Evolutionary conservation across 1,139 yeast genomes (phyloP).

Genomic region (Candida smagusa): DNA sequence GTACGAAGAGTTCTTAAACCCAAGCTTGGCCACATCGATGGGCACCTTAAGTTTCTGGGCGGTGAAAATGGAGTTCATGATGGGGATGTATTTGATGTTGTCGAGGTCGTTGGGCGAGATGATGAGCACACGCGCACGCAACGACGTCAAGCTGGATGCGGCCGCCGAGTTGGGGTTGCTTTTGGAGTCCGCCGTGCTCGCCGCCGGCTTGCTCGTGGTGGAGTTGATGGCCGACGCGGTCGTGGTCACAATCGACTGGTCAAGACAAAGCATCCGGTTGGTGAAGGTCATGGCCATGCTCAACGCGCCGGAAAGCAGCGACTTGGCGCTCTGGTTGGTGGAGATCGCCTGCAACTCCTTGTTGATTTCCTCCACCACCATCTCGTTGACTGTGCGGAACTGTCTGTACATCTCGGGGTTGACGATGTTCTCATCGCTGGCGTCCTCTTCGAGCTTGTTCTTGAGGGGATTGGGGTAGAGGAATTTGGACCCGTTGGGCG

Average conservation of each 20-base stretch:
- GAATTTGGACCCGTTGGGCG: conserved; percentile 66
- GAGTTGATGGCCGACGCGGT: conserved; percentile 46
- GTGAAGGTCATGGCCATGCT: conserved; percentile 77
- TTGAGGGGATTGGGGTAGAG: conserved; percentile 58
- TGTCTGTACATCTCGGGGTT: conserved; percentile 71
- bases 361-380: conserved; percentile 62
- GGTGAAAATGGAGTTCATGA: conserved; percentile 94
- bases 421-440: conserved; percentile 17
- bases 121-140: conserved; percentile 71
- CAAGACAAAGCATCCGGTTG: conserved; percentile 58
- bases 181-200: conserved; percentile 7
- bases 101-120: conserved; percentile 77
- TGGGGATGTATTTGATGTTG: conserved; percentile 79
- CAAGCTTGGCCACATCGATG: conserved; percentile 85
- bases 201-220: conserved; percentile 23
- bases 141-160: conserved; percentile 27
- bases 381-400: conserved; percentile 77
- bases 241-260: conserved; percentile 47
- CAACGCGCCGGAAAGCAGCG: conserved; percentile 74
- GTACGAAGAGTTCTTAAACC: conserved; percentile 68
- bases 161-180: conserved; percentile 9
- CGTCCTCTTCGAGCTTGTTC: conserved; percentile 16
- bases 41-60: conserved; percentile 92
- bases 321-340: conserved; percentile 16
- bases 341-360: conserved; percentile 21